Evolutionary conservation across 306 rosid genomes (phyloP).

Genomic region (Mimosa pudica): DNA sequence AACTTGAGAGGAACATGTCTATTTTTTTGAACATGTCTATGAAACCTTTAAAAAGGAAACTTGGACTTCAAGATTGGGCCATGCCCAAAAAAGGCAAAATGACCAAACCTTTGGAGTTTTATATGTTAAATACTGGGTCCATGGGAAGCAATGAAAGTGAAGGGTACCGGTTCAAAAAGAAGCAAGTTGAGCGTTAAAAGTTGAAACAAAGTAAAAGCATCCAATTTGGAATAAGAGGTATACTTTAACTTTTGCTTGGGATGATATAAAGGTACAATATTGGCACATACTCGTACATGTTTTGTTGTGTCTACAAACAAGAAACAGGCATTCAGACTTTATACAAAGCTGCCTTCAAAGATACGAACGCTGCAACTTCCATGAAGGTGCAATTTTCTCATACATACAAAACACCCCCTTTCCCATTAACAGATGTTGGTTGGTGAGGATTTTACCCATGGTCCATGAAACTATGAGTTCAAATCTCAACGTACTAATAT

Average conservation of each 20-base stretch:
- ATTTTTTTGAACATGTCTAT: too few species aligned
- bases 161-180: slow-evolving; percentile 30
- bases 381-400: background rate
- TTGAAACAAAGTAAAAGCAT: slow-evolving; percentile 25
- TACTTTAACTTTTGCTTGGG: slow-evolving; percentile 25
- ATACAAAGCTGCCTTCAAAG: slow-evolving; percentile 38
- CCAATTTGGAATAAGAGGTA: slow-evolving; percentile 8
- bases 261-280: slow-evolving; percentile 30
- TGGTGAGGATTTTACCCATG: background rate
- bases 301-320: slow-evolving; percentile 27
- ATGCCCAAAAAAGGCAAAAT: background rate
- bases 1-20: background rate
- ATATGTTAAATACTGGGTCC: slow-evolving; percentile 17
- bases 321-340: slow-evolving; percentile 2
- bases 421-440: background rate
- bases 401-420: too few species aligned
- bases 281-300: slow-evolving; percentile 31
- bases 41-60: background rate
- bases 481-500: too few species aligned
- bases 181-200: slow-evolving; percentile 26
- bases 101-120: background rate
- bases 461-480: too few species aligned
- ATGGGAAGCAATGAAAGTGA: slow-evolving; percentile 36
- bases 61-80: background rate
- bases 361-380: slow-evolving; percentile 9